phyloP scores from a whole-genome alignment of 2,329 filamentous ascomycete genomes.

The Fusarium acutatum region DNA sequence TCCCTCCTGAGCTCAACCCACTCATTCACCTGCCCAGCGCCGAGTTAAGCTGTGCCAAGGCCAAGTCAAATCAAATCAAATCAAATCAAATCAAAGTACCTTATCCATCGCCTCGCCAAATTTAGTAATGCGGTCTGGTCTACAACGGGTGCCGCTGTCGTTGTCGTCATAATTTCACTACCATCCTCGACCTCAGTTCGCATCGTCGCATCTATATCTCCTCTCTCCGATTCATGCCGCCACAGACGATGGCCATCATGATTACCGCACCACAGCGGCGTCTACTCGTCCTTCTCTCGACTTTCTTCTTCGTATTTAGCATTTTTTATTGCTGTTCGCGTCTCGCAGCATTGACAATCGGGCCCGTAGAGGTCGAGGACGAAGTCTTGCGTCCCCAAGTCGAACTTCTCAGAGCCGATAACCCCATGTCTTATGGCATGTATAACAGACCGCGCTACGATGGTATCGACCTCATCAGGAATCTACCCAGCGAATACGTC shows the following conservation, averaged over 20 bases:
- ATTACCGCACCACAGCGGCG: constrained; percentile 43
- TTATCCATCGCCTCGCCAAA: background rate
- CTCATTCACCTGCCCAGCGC: background rate
- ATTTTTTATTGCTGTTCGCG: constrained; percentile 48
- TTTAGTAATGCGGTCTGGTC: constrained; percentile 12
- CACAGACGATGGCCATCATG: constrained; percentile 32
- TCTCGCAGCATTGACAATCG: constrained; percentile 40
- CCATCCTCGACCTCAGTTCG: background rate
- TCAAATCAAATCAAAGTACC: background rate
- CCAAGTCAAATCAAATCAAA: background rate
- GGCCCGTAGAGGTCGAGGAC: constrained; percentile 8
- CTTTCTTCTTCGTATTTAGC: constrained; percentile 47
- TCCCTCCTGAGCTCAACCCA: background rate
- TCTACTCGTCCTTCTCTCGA: constrained; percentile 42
- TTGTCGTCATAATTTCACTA: constrained; percentile 23
- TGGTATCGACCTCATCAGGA: constrained; percentile 43
- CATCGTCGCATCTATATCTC: background rate
- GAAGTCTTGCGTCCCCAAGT: constrained; percentile 14
- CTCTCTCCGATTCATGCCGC: constrained; percentile 3
- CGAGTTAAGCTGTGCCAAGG: background rate
- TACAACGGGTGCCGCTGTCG: background rate
- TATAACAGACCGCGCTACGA: constrained; percentile 51
- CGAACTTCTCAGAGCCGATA: constrained; percentile 42
- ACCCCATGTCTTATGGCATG: constrained; percentile 53
- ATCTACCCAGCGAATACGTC: constrained; percentile 44